Evolutionary conservation across 768 basidiomycete species (phyloP), one percentile per base, ranked within the genome.

Genomic region (Russula brevipes): DNA sequence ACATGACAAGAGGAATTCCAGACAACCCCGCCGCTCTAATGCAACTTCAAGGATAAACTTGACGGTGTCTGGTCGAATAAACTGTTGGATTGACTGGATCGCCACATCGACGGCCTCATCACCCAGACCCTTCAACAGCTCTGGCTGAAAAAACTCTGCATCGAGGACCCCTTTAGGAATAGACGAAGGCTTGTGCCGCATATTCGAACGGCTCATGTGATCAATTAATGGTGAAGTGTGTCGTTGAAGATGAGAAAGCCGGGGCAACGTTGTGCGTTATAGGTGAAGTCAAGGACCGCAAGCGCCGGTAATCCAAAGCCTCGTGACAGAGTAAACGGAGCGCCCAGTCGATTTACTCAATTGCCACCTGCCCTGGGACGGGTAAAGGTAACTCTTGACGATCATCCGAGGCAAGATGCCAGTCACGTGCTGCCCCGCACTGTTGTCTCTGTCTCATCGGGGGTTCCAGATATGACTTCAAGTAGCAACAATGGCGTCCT

Each of bases 1-100:
- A 64, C 63, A 60, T 39, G 63, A 64, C 14, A 64, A 38, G 24
- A 64, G 63, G 41, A 64, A 60, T 35, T 64, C 63, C 7, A 55
- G 24, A 41, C 58, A 64, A 14, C 63, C 58, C 6, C 7, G 53
- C 31, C 53, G 41, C 54, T 55, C 53, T 6, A 64, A 45, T 14
- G 63, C 58, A 4, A 55, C 58, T 36, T 64, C 53, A 19, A 64
- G 36, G 30, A 64, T 47, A n/a, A 51, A 59, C 16, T 17, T n/a
- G 14, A 64, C 24, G 24, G 63, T 60, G 1, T 55, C 58, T 11
- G 39, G 58, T 39, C 41, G 58, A 38, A 64, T 16, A 35, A 54
- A 64, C 11, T 38, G 58, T 30, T 64, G 46, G 2, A 54, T 30
- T 31, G n/a, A 44, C 6, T 45, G 5, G 47, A 64, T 53, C 19